Conservation (phyloP, 192 early-diverging fungal genomes). For the Phycomyces nitens region DNA sequence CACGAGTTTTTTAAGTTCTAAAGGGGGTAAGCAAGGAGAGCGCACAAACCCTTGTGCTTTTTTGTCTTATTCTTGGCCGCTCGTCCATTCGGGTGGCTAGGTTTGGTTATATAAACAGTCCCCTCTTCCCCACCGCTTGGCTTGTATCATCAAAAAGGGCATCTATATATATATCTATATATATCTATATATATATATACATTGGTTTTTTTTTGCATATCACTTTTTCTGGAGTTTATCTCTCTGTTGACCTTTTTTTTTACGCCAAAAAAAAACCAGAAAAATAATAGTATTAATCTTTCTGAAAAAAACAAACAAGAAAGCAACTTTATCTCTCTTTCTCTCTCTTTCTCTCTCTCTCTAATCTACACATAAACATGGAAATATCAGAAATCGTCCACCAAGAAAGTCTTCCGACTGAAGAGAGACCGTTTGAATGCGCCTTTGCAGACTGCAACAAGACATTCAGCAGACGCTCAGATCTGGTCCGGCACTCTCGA, state of each 20-base stretch:
- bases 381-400: slow-evolving; percentile 57
- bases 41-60: slow-evolving; percentile 9
- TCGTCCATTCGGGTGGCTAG: slow-evolving; percentile 2
- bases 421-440: slow-evolving; percentile 52
- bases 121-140: background rate
- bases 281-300: too few relatives aligned
- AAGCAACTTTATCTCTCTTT: too few relatives aligned
- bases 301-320: too few relatives aligned
- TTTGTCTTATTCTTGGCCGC: background rate
- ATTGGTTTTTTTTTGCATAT: too few relatives aligned
- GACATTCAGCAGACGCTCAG: slow-evolving; percentile 62
- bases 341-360: too few relatives aligned
- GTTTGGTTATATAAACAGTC: slow-evolving; percentile 2
- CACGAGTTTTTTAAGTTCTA: slow-evolving; percentile 2
- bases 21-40: background rate
- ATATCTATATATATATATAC: too few relatives aligned
- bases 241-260: too few relatives aligned
- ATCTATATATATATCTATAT: too few relatives aligned
- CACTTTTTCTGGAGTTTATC: too few relatives aligned
- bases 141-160: background rate
- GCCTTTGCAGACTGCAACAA: slow-evolving; percentile 61
- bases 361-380: slow-evolving; percentile 29
- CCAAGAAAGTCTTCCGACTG: slow-evolving; percentile 38
- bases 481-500: slow-evolving; percentile 67
- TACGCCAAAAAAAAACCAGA: too few relatives aligned